Evolutionary conservation across 352 stramenopile species (phyloP), one percentile per base, ranked within the genome.

Genomic region (Pythium folliculosum): DNA sequence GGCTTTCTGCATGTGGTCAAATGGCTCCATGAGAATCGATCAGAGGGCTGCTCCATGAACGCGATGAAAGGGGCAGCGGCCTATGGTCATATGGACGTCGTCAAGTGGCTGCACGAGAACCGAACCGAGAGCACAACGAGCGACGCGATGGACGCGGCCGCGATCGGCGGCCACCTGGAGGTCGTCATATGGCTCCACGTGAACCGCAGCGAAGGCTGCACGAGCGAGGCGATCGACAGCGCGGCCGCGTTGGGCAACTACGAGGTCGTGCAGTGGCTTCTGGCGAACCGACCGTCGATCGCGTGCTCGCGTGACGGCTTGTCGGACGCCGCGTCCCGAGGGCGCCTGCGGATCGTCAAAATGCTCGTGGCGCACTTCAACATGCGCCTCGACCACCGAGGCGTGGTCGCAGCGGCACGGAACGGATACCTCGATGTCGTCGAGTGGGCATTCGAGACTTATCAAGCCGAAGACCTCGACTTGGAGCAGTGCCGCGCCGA

Each of bases 1-100:
- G 86, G 83, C 0, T 84, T 91, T 58, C 63, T 92, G 9, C 52
- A 75, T 14, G 69, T 90, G 17, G 72, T 94, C n/a, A 75, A 89
- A 54, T 92, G 82, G 82, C 71, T 94, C 9, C 77, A 91, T 55
- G 63, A 72, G 37, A 76, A 90, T 51, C 76, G 51, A 25, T 21
- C 22, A 9, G 56, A 61, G 13, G 48, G 65, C 2, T 64, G 59
- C 17, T 59, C 65, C 16, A 22, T 44, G 5, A 53, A 25, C 10
- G 52, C 38, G 1, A 64, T 71, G 58, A 32, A 60, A 10, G 49
- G 47, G 22, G 65, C 62, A 16, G 58, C 56, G 1, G 38, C 13
- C 48, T 21, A 38, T 27, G 64, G 64, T 7, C 25, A 65, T 14
- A 21, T 70, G 23, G 43, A 57, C 12, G 38, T 67, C 17, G 14